Evolutionary conservation across 306 rosid genomes (phyloP).

Genomic region (Sindora glabra): DNA sequence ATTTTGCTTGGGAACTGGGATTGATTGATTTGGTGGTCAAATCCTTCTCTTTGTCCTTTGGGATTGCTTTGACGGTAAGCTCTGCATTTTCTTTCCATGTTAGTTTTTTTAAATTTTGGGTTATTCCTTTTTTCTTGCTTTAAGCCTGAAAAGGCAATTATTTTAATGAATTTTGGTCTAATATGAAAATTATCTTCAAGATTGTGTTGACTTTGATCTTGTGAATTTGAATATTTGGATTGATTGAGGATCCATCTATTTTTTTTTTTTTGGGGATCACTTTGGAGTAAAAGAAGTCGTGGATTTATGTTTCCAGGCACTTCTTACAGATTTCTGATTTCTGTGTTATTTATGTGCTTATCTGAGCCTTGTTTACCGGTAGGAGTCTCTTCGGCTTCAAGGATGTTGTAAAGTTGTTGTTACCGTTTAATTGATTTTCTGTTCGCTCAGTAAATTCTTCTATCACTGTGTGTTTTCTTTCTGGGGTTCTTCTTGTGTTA

Average conservation of each 20-base stretch:
- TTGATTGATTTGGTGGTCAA: constrained; percentile 41
- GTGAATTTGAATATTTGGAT: constrained; percentile 6
- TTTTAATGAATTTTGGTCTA: constrained; percentile 5
- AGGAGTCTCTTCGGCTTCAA: not conserved
- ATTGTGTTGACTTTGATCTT: constrained; percentile 6
- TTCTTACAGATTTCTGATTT: not conserved
- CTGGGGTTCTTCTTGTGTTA: not conserved
- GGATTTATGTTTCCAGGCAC: not conserved
- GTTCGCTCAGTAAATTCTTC: not conserved
- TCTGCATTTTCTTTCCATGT: constrained; percentile 15
- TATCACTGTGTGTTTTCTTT: not conserved
- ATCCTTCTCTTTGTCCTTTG: constrained; percentile 34
- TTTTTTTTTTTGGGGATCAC: not conserved
- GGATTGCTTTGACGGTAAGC: constrained; percentile 67
- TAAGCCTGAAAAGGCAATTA: constrained; percentile 25
- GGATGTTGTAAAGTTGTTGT: not conserved
- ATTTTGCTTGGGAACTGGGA: constrained; percentile 28
- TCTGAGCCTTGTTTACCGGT: not conserved
- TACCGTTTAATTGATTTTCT: not conserved
- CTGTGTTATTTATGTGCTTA: constrained; percentile 10
- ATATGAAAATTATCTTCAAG: constrained; percentile 8
- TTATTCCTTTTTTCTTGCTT: constrained; percentile 11
- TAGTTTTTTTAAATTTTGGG: not conserved
- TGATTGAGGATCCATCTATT: constrained; percentile 11
- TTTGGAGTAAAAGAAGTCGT: no score